Conservation (phyloP, 768 basidiomycete species). For the Lanmaoa pseudosensibilis region DNA sequence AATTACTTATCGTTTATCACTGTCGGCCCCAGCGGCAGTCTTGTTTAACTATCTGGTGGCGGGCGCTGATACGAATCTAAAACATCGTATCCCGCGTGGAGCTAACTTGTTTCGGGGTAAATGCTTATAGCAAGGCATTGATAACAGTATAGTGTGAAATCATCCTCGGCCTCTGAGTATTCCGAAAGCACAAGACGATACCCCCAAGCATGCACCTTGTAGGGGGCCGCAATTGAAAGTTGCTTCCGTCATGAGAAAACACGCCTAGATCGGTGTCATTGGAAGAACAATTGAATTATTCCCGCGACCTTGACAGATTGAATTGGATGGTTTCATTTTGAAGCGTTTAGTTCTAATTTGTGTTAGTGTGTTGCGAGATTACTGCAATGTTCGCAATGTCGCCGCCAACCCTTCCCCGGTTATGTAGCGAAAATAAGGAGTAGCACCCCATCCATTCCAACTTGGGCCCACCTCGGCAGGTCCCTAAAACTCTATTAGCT, state of each 20-base stretch:
- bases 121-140: background rate
- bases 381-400: background rate
- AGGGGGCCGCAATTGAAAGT: background rate
- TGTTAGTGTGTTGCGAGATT: constrained; percentile 1
- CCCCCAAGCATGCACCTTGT: background rate
- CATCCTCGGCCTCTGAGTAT: background rate
- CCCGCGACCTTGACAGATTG: constrained; percentile 1
- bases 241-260: constrained; percentile 14
- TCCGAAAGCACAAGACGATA: background rate
- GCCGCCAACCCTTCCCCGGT: background rate
- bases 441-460: constrained; percentile 1
- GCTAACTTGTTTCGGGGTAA: background rate
- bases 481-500: constrained; percentile 35
- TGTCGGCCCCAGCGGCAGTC: background rate
- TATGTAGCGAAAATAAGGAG: constrained; percentile 3
- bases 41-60: background rate
- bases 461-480: constrained; percentile 11
- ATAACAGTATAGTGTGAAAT: background rate
- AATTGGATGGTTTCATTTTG: background rate
- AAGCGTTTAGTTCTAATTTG: constrained; percentile 2
- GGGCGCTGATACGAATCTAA: background rate
- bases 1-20: background rate
- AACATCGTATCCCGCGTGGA: background rate
- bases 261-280: background rate
- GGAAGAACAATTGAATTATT: constrained; percentile 1